Percentiles rank a stretch among this genome's conserved stretches.
Evolutionary conservation across 2,329 filamentous ascomycete genomes (phyloP).

Genomic region (Colletotrichum lini): DNA sequence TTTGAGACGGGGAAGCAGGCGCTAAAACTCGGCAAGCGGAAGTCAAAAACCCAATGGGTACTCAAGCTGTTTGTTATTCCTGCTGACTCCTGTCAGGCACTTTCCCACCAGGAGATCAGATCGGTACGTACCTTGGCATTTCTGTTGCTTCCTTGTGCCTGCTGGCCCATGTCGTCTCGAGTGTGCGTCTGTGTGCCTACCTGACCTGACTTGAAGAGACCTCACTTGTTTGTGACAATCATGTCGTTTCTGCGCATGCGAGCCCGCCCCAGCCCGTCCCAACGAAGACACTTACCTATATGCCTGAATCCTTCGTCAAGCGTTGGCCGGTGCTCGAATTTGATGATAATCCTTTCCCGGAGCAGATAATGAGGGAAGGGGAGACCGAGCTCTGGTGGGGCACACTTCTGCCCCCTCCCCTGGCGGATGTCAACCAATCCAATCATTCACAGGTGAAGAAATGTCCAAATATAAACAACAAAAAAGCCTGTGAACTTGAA

Average conservation of each 20-base stretch:
- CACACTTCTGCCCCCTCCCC: too few species aligned
- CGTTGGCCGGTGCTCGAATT: too few species aligned
- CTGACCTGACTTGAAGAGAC: conserved; percentile 4
- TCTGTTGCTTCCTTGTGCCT: not conserved
- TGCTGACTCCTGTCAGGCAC: conserved; percentile 15
- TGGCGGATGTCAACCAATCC: too few species aligned
- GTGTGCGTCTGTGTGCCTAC: conserved; percentile 24
- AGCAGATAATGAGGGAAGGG: not conserved
- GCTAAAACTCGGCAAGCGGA: conserved; percentile 58
- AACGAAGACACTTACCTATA: not conserved
- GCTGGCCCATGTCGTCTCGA: conserved; percentile 9
- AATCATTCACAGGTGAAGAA: too few species aligned
- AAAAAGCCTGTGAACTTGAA: too few species aligned
- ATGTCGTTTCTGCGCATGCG: not conserved
- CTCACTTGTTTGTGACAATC: not conserved
- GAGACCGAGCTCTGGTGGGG: not conserved
- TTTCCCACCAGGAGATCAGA: conserved; percentile 4
- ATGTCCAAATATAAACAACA: too few species aligned
- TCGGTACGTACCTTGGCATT: conserved; percentile 10
- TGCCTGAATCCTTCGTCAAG: not conserved
- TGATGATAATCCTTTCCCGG: not conserved
- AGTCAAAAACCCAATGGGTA: conserved; percentile 46
- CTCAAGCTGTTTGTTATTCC: conserved; percentile 13
- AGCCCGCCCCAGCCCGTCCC: not conserved
- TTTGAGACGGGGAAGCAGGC: conserved; percentile 57